Base-by-base conservation (phyloP, 2,329 filamentous ascomycete species). In the Thelonectria blattea region DNA sequence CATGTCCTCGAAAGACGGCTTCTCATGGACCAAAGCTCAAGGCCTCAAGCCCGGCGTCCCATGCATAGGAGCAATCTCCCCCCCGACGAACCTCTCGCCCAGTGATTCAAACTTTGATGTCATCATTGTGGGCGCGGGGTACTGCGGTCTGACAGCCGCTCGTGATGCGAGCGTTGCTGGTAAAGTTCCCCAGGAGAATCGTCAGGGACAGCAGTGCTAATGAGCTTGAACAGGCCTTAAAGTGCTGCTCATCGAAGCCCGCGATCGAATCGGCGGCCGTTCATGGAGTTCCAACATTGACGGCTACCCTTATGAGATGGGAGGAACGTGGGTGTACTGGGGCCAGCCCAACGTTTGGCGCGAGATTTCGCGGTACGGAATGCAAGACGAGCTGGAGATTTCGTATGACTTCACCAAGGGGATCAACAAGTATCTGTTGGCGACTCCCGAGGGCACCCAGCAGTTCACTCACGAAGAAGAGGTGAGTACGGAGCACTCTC, bases 321-420 rank as follows among this genome's bases (percentile, higher is more conserved):
- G 81, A 0, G 81, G 81, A 0, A 81, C 80, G 0, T 83, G 80
- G 80, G 74, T 83, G 0, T 77, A 78, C 54, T 81, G 79, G 79
- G 71, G 72, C 2, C 78, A 80, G 50, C 70, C 79, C 0, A 76
- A 79, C 32, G 68, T 80, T 3, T 80, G 76, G 74, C 71, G 78
- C 3, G 81, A 83, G 53, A 77, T 83, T 3, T 71, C 74, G 1
- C 66, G 80, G n/a, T 83, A 83, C 58, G 69, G 74, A 3, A 78
- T 83, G 74, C 71, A 74, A 14, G 70, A 75, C 18, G 73, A 79
- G 1, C 65, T 80, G 3, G 74, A 78, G 24, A 48, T 72, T 3
- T 78, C 76, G 0, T 77, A 76, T 22, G 77, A 80, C 52, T 79
- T 78, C 61, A 74, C 74, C 1, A 68, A 69, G 4, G 79, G 79